phyloP scores from a whole-genome alignment of 169 alveolate species.

The Plasmodium berghei region DNA sequence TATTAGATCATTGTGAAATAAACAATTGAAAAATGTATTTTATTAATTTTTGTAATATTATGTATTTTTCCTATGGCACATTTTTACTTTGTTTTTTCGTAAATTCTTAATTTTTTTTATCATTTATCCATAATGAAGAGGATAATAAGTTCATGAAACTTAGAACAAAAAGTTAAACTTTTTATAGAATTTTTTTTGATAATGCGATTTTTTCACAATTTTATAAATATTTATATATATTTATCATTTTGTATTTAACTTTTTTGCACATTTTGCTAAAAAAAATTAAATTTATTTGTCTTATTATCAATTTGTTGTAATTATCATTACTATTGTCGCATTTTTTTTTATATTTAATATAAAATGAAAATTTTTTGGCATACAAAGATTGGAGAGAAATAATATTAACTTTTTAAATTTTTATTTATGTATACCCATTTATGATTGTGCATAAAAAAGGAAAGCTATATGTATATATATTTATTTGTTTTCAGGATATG shows the following conservation, averaged over 20 bases:
- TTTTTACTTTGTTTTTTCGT: neutral
- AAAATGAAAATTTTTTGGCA: conserved; percentile 5
- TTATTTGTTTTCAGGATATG: too few species aligned
- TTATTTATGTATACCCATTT: conserved; percentile 15
- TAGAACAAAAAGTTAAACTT: conserved; percentile 7
- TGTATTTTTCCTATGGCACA: conserved; percentile 5
- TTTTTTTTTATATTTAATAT: neutral
- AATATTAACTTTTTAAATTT: neutral
- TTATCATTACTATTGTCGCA: neutral
- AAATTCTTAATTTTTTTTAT: neutral
- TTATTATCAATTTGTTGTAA: neutral
- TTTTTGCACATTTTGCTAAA: conserved; percentile 1
- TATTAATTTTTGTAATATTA: conserved; percentile 14
- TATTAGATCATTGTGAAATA: conserved; percentile 34
- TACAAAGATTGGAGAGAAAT: conserved; percentile 2
- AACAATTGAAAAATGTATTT: conserved; percentile 15
- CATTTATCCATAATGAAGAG: conserved; percentile 12
- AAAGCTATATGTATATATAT: too few species aligned
- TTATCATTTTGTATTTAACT: neutral
- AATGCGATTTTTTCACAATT: neutral
- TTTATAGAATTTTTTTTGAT: conserved; percentile 13
- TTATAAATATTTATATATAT: neutral
- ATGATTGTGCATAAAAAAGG: conserved; percentile 2
- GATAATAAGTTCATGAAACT: conserved; percentile 9
- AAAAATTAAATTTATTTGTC: neutral